phyloP scores from a whole-genome alignment of 176 grass and related monocot genomes.

The Hordeum vulgare region MorexV3_pseudomolecules_assembly NC_058518.1:311566805-311567304 shows the following conservation, averaged over 20 bases:
- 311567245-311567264: not conserved
- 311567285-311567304: not conserved
- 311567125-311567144: not conserved
- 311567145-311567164: not conserved
- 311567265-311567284: not conserved
- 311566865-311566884: slow-evolving; percentile 53
- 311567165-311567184: not conserved
- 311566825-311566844: not conserved
- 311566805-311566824: not conserved
- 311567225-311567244: not conserved
- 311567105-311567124: not conserved
- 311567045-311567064: not conserved
- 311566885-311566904: slow-evolving; percentile 25
- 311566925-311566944: slow-evolving; percentile 56
- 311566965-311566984: slow-evolving; percentile 43
- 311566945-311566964: slow-evolving; percentile 52
- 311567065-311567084: not conserved
- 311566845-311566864: slow-evolving; percentile 55
- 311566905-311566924: slow-evolving; percentile 20
- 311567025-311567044: not conserved
- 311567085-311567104: not conserved
- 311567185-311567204: not conserved
- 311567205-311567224: not conserved
- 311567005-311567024: not conserved
- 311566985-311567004: slow-evolving; percentile 34